A percentile compares a stretch with the other conserved stretches of the same genome.
Evolutionary conservation across 2,329 filamentous ascomycete species (phyloP).

Genomic region (Trichoderma harzianum): DNA sequence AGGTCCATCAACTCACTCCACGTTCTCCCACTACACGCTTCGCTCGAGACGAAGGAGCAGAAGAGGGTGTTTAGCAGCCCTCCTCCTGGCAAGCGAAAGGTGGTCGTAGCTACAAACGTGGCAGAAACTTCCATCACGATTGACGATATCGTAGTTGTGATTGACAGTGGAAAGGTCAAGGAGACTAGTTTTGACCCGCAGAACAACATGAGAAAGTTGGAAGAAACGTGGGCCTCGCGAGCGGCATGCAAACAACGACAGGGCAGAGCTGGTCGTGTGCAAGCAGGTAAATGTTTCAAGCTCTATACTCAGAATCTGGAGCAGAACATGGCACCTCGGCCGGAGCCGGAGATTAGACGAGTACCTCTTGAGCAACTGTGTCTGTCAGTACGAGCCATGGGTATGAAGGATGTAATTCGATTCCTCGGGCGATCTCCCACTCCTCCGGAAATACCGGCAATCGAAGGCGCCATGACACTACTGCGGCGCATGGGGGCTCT

Average conservation of each 20-base stretch:
- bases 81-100: conserved; percentile 78
- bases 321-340: conserved; percentile 78
- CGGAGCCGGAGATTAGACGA: conserved; percentile 88
- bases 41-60: conserved; percentile 83
- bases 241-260: conserved; percentile 93
- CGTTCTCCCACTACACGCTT: conserved; percentile 86
- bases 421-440: conserved; percentile 88
- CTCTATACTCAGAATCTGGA: conserved; percentile 87
- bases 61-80: conserved; percentile 76
- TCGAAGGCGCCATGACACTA: conserved; percentile 78
- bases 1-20: conserved; percentile 62
- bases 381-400: conserved; percentile 93
- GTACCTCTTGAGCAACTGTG: conserved; percentile 94
- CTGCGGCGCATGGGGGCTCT: conserved; percentile 84
- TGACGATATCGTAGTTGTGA: conserved; percentile 92
- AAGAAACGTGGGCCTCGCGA: conserved; percentile 91
- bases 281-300: conserved; percentile 90
- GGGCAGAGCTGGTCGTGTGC: conserved; percentile 89
- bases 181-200: conserved; percentile 91
- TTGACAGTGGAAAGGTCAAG: conserved; percentile 93
- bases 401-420: conserved; percentile 71
- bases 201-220: conserved; percentile 90
- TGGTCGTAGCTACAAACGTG: conserved; percentile 93
- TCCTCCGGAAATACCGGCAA: conserved; percentile 78
- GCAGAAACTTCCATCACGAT: conserved; percentile 99